phyloP scores from a whole-genome alignment of 345 rosid genomes.

The Populus euphratica region DNA sequence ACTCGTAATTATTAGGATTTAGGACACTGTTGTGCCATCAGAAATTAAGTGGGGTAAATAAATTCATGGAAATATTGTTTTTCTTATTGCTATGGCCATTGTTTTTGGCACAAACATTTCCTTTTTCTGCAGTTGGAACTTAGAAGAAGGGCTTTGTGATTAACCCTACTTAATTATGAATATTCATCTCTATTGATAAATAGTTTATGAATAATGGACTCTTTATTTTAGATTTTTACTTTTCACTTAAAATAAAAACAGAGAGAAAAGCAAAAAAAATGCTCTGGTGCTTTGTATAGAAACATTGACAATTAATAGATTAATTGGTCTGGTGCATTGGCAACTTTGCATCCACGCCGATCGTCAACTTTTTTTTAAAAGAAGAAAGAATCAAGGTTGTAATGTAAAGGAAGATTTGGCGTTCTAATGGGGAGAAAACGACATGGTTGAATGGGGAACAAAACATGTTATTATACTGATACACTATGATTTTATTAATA shows the following conservation, averaged over 20 bases:
- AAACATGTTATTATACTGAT: neutral
- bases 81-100: neutral
- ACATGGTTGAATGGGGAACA: neutral
- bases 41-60: neutral
- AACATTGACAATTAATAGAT: neutral
- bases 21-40: neutral
- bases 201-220: neutral
- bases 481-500: neutral
- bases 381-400: neutral
- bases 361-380: neutral
- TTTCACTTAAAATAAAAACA: neutral
- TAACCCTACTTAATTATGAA: neutral
- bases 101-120: neutral
- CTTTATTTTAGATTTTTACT: neutral
- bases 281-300: neutral
- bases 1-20: constrained; percentile 4
- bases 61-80: neutral
- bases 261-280: neutral
- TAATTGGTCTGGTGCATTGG: neutral
- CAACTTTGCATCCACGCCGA: neutral
- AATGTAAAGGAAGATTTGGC: neutral
- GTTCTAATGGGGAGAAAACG: neutral
- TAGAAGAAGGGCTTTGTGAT: neutral
- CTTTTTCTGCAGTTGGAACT: neutral
- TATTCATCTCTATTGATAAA: neutral